Percentiles rank a stretch among this genome's conserved stretches.
These are phyloP conservation scores for Protea cynaroides DNA, from an alignment of 164 flowering plant genomes.

Conservation along the genomic window DNA sequence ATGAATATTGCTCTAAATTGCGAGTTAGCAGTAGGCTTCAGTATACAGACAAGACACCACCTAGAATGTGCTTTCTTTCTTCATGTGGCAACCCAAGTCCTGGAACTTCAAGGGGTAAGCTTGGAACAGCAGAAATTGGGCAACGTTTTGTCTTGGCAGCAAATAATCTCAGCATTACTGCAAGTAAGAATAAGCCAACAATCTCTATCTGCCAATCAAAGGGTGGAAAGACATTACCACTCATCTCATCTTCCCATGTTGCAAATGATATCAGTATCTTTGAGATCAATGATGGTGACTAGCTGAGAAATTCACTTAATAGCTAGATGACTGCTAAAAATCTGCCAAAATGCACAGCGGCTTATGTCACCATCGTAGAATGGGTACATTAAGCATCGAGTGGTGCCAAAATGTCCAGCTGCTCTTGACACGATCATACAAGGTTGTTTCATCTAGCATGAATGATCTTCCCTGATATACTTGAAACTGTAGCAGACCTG, in stretches of 20 bases:
- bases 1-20: conserved; percentile 6
- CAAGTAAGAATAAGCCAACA: conserved; percentile 18
- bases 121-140: conserved; percentile 34
- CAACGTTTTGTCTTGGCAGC: conserved; percentile 40
- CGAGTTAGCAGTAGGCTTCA: conserved; percentile 6
- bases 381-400: too few species aligned
- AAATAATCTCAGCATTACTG: conserved; percentile 27
- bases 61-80: not conserved
- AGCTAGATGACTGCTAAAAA: conserved; percentile 2
- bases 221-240: conserved; percentile 2
- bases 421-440: too few species aligned
- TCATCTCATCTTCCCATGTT: conserved; percentile 8
- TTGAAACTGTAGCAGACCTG: too few species aligned
- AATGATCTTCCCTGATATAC: too few species aligned
- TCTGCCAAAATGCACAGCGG: too few species aligned
- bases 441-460: too few species aligned
- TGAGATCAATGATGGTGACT: conserved; percentile 37
- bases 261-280: conserved; percentile 23
- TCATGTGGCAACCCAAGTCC: conserved; percentile 1
- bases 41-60: conserved; percentile 14
- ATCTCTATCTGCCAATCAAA: conserved; percentile 16
- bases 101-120: conserved; percentile 11
- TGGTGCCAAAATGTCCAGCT: too few species aligned
- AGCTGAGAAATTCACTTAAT: conserved; percentile 22
- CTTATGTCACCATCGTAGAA: too few species aligned